Base-by-base conservation (phyloP, 2,329 filamentous ascomycete genomes). In the Rutstroemia sp. region DNA sequence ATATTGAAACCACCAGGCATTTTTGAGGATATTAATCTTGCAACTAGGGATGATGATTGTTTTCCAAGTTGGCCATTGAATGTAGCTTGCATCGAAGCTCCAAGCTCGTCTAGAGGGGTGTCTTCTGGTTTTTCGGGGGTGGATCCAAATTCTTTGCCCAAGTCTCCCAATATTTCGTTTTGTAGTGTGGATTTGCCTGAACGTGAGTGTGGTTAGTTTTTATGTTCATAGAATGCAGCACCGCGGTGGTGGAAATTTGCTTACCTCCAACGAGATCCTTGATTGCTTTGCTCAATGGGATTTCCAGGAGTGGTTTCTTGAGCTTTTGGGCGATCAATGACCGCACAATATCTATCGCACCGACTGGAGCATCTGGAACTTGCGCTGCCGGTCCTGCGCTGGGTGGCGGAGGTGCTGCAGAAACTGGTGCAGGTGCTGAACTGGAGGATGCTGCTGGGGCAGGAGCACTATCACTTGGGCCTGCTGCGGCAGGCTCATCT, bases 1-100 rank as follows among this genome's bases (percentile, higher is more conserved):
- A 97, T 97, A 73, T 97, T 99, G 83, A 99, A 99, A 61, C 94
- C 94, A 77, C 92, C 94, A 49, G 94, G 94, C 94, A 99, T 99
- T 77, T 99, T 99, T 30, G 94, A 96, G 2, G 94, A 97, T 45
- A 99, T 94, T 71, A 99, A 79, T 65, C 94, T 87, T 50, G 94
- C 94, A 71, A 99, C 87, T 57, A 99, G 82, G 2, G 92, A 95
- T 54, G 89, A 87, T 0, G 94, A 95, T 66, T 96, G 92, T 76
- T 99, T 99, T 73, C 94, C 94, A 60, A 99, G 84, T 75, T 96
- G 92, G 66, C 94, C 94, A 75, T 96, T 94, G 77, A 99, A 99
- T n/a, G 92, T 97, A 48, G 90, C 86, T 75, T 99, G 94, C 88
- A 99, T 96, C 8, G 94, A 80, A 54, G 89, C 90, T 77, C 92